These are phyloP conservation scores for Phytophthora cryptogea DNA, from an alignment of 352 stramenopile genomes.

Conservation along the genomic window DNA sequence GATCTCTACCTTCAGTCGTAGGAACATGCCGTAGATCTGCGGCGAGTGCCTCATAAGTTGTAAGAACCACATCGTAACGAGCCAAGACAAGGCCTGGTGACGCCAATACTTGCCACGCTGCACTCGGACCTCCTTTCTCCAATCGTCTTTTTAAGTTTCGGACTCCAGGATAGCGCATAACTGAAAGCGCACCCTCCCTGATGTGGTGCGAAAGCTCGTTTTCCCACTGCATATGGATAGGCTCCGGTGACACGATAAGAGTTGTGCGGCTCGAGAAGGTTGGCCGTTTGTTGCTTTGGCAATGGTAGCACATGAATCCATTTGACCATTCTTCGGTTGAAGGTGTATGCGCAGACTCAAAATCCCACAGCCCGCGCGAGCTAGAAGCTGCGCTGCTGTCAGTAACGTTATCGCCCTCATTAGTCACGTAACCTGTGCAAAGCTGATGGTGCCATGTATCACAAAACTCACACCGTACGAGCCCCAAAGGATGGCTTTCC, in stretches of 20 bases:
- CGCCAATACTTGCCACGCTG: conserved; percentile 61
- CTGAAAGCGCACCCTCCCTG: conserved; percentile 42
- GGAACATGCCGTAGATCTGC: conserved; percentile 83
- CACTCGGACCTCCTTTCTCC: conserved; percentile 32
- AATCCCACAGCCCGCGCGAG: conserved; percentile 23
- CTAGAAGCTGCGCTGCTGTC: not conserved
- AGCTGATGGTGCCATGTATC: conserved; percentile 64
- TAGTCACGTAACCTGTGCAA: conserved; percentile 47
- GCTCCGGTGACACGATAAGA: conserved; percentile 92
- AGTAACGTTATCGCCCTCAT: not conserved
- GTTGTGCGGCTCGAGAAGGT: conserved; percentile 72
- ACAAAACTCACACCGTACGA: conserved; percentile 60
- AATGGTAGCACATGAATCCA: conserved; percentile 71
- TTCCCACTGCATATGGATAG: conserved; percentile 92
- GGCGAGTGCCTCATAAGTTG: conserved; percentile 89
- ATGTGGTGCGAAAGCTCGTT: conserved; percentile 88
- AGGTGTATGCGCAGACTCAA: conserved; percentile 6
- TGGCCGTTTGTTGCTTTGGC: conserved; percentile 46
- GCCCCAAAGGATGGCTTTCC: conserved; percentile 42
- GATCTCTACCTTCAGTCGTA: conserved; percentile 33
- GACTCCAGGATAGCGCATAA: conserved; percentile 67
- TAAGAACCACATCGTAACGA: conserved; percentile 90
- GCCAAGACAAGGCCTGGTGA: conserved; percentile 54
- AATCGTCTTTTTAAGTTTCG: conserved; percentile 46
- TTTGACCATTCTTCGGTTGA: conserved; percentile 7